Evolutionary conservation across 345 rosid genomes (phyloP).

Genomic region (Moricandia moricandioides): DNA sequence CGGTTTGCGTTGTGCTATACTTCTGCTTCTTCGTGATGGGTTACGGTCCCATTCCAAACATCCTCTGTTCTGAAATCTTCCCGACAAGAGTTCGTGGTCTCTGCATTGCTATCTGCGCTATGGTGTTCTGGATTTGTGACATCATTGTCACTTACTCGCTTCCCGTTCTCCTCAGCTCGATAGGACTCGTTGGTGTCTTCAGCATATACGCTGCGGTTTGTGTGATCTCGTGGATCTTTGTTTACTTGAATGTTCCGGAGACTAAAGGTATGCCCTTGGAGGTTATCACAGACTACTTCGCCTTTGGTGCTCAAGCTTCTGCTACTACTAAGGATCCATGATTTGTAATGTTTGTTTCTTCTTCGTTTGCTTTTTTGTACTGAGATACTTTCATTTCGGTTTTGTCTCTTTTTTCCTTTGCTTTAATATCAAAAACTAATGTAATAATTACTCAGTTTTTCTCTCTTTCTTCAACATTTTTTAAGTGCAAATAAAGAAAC

Average conservation of each 20-base stretch:
- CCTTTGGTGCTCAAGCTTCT: conserved; percentile 64
- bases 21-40: conserved; percentile 86
- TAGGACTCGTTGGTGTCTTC: conserved; percentile 76
- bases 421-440: neutral
- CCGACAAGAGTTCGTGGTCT: conserved; percentile 97
- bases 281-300: conserved; percentile 93
- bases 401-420: conserved; percentile 1
- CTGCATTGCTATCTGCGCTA: conserved; percentile 90
- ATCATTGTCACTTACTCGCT: conserved; percentile 87
- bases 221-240: conserved; percentile 72
- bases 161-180: conserved; percentile 75
- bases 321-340: conserved; percentile 34
- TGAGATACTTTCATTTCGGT: conserved; percentile 5
- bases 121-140: conserved; percentile 82
- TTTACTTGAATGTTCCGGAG: conserved; percentile 91
- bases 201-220: conserved; percentile 80
- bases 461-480: too few species aligned
- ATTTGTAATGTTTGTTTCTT: conserved; percentile 17
- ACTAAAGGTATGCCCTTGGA: conserved; percentile 99
- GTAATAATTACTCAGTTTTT: conserved; percentile 18
- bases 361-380: conserved; percentile 31
- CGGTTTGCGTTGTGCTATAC: conserved; percentile 74
- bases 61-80: conserved; percentile 96
- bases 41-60: conserved; percentile 92
- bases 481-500: neutral